Percentiles rank a stretch among this genome's conserved stretches.
Conservation (phyloP, 306 rosid genomes). For the Leucaena leucocephala region DNA sequence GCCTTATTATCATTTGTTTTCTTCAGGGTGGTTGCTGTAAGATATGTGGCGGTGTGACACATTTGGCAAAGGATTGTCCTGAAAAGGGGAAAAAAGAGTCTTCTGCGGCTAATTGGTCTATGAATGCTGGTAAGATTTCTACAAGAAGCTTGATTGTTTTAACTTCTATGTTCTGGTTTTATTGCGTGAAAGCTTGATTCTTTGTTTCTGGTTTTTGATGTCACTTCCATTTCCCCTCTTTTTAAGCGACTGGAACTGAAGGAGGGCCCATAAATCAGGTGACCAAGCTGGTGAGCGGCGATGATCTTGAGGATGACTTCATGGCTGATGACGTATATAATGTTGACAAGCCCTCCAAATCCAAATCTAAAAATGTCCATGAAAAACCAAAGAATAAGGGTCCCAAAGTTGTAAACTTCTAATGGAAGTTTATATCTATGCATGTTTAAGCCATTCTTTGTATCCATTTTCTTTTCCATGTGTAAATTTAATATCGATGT, state of each 20-base stretch:
- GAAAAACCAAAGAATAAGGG: constrained; percentile 56
- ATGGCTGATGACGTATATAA: constrained; percentile 37
- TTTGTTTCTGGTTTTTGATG: constrained; percentile 11
- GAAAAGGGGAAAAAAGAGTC: constrained; percentile 54
- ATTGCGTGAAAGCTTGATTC: not conserved
- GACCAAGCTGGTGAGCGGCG: constrained; percentile 75
- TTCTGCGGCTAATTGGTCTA: constrained; percentile 31
- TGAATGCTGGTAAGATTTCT: constrained; percentile 45
- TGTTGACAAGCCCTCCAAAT: constrained; percentile 41
- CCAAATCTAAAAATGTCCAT: constrained; percentile 31
- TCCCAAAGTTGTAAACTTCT: constrained; percentile 78
- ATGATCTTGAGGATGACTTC: constrained; percentile 92
- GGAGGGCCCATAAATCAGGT: constrained; percentile 54
- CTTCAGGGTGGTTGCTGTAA: constrained; percentile 93
- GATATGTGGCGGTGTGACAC: constrained; percentile 90
- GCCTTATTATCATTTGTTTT: constrained; percentile 17
- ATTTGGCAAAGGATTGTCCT: constrained; percentile 93
- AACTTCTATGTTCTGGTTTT: not conserved
- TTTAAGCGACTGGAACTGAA: constrained; percentile 48
- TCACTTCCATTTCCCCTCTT: constrained; percentile 8
- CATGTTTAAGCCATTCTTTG: constrained; percentile 20
- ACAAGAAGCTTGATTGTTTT: not conserved
- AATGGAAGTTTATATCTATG: constrained; percentile 28
- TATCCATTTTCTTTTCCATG: constrained; percentile 6
- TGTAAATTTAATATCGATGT: not conserved